Conservation (phyloP, 2,329 filamentous ascomycete species). For the Aphanoascus verrucosus region DNA sequence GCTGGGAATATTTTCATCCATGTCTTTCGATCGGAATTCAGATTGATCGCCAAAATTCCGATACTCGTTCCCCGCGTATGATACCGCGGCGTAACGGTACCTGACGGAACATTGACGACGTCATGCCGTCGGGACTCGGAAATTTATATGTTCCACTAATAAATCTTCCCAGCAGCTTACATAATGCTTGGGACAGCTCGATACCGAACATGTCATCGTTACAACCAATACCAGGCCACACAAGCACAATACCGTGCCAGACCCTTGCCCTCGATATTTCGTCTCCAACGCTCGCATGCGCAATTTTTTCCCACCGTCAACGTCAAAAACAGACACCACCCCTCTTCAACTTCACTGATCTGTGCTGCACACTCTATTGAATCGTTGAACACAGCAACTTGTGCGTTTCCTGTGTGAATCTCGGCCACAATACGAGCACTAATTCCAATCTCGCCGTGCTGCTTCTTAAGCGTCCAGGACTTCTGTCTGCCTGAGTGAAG, state of each 20-base stretch:
- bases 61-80: neutral
- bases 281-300: constrained; percentile 4
- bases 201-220: neutral
- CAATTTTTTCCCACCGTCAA: constrained; percentile 3
- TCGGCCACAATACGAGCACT: neutral
- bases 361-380: neutral
- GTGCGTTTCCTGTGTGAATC: neutral
- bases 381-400: neutral
- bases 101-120: neutral
- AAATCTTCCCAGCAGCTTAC: neutral
- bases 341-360: neutral
- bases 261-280: neutral
- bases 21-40: neutral
- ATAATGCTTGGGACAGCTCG: neutral
- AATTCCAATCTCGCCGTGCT: neutral
- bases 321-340: neutral
- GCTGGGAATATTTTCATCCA: neutral
- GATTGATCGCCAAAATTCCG: neutral
- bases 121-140: neutral
- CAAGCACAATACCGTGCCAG: constrained; percentile 3
- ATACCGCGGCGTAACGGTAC: neutral
- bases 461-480: neutral
- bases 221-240: neutral
- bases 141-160: neutral
- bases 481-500: neutral